Conservation (phyloP, 148 eudicot genomes). For the Bassia scoparia region DNA sequence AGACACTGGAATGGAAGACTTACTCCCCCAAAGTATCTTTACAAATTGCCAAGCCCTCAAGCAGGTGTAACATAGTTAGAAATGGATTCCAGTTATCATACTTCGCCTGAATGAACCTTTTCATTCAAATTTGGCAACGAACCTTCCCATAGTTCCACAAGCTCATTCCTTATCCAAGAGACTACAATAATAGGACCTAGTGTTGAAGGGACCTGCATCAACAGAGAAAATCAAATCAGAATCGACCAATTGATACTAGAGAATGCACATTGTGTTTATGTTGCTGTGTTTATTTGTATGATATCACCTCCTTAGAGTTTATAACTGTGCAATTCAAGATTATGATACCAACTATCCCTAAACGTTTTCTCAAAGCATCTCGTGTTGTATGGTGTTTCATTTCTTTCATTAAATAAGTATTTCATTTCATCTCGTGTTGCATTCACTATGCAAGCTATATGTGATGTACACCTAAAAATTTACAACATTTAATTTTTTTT, state of each 20-base stretch:
- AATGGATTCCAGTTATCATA: constrained; percentile 30
- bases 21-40: constrained; percentile 22
- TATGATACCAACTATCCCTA: not conserved
- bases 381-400: not conserved
- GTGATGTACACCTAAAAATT: not conserved
- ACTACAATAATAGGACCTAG: constrained; percentile 71
- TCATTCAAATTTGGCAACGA: constrained; percentile 43
- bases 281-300: not conserved
- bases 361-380: not conserved
- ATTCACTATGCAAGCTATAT: not conserved
- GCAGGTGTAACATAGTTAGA: constrained; percentile 2
- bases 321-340: not conserved
- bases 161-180: constrained; percentile 81
- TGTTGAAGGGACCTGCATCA: constrained; percentile 77
- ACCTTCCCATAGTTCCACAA: constrained; percentile 92
- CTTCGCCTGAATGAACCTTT: constrained; percentile 54
- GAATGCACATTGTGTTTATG: not conserved
- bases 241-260: not conserved
- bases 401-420: no score
- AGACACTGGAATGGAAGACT: constrained; percentile 12
- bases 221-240: constrained; percentile 9
- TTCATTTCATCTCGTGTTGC: no score
- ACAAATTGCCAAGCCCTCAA: constrained; percentile 23
- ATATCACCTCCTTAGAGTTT: not conserved
- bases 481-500: no score